Base-by-base conservation (phyloP, 768 basidiomycete genomes). In the Kwoniella heveanensis region DNA sequence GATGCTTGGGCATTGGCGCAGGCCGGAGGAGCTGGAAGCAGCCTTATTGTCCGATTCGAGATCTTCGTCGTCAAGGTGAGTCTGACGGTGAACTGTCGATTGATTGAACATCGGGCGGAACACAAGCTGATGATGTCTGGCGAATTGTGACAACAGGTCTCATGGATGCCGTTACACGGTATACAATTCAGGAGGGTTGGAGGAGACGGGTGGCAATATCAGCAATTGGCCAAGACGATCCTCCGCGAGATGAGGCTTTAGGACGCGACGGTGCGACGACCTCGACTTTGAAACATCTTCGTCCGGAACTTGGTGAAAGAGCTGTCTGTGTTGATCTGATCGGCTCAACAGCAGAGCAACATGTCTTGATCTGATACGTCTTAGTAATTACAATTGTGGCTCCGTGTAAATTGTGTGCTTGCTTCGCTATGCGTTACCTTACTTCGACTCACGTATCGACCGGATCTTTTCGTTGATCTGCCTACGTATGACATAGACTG, bases 121-220 rank as follows among this genome's bases (percentile, higher is more conserved):
- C 29, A 32, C 29, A n/a, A n/a, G 32, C 37, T 39, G 32, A 37
- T n/a, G 1, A 8, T 17, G 12, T 37, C 17, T 55, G 29, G 1
- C 22, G 48, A 9, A 24, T 2, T 55, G 32, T 32, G 15, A 26
- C 12, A 71, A 0, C 72, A 94, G 92, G 91, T 95, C 3, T 91
- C 92, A 50, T 91, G 88, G 87, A 82, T 97, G 55, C 91, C 92
- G 2, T 80, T 98, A 22, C 90, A 96, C 78, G 94, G 94, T 7
- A 89, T 98, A 52, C 95, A 98, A 75, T 98, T 98, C 82, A 88
- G 95, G 52, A 85, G 94, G 66, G 85, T 88, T 0, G 86, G 90
- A 32, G 94, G 94, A 1, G 91, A 95, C 69, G 91, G 90, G 0
- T 97, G 92, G 92, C 93, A 96, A 80, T 96, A 98, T 80, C 92